Percentiles rank a stretch among this genome's conserved stretches.
Conservation (phyloP, 768 basidiomycete genomes). For the Gloeopeniophorella convolvens region DNA sequence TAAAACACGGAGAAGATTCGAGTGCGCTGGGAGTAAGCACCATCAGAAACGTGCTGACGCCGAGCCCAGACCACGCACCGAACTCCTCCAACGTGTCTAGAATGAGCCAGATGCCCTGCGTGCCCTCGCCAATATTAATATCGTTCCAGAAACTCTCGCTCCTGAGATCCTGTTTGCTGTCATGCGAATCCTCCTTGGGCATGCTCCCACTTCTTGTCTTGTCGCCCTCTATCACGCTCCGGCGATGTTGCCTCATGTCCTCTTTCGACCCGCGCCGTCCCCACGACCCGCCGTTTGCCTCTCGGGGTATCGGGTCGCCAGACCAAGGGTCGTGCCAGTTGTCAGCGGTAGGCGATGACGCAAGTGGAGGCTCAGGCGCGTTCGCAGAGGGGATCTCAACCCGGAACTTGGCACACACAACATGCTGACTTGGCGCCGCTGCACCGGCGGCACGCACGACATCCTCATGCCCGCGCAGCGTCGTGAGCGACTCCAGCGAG, state of each 20-base stretch:
- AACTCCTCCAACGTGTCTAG: conserved; percentile 15
- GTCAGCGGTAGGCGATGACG: conserved; percentile 3
- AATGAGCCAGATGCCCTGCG: conserved; percentile 20
- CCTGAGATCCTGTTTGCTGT: conserved; percentile 2
- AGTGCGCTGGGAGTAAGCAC: background rate
- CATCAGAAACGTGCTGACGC: background rate
- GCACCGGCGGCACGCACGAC: background rate
- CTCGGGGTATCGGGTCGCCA: conserved; percentile 12
- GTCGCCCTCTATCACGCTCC: background rate
- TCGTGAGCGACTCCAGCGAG: conserved; percentile 12
- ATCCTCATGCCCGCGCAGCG: conserved; percentile 17
- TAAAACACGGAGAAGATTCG: conserved; percentile 19
- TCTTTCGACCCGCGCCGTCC: conserved; percentile 19
- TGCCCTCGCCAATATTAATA: conserved; percentile 9
- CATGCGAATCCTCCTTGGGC: conserved; percentile 5
- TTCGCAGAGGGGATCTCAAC: background rate
- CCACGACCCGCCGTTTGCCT: conserved; percentile 5
- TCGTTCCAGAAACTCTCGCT: conserved; percentile 8
- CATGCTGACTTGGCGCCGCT: conserved; percentile 10
- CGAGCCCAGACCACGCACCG: conserved; percentile 3
- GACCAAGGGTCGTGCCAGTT: conserved; percentile 19
- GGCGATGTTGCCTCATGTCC: conserved; percentile 3
- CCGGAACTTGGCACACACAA: conserved; percentile 20
- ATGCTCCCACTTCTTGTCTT: background rate
- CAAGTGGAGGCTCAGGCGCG: background rate